A percentile compares a stretch with the other conserved stretches of the same genome.
Conservation (phyloP, 2,329 filamentous ascomycete genomes). For the Aspergillus sp. region DNA sequence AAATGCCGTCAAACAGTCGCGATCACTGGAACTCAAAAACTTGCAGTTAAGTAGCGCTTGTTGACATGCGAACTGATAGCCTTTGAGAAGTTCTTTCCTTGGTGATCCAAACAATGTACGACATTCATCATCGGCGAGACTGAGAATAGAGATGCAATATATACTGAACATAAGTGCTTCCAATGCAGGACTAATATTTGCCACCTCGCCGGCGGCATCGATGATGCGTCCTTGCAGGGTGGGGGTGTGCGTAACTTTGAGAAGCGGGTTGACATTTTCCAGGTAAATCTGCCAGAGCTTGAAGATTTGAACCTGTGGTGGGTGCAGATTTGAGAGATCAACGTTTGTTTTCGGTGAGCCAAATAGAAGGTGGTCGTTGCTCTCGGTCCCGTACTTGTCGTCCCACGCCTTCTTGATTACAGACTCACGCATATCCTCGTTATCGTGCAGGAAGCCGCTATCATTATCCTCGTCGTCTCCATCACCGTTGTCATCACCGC, state of each 20-base stretch:
- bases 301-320: constrained; percentile 57
- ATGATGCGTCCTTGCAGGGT: constrained; percentile 62
- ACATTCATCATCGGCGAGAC: constrained; percentile 54
- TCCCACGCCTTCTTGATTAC: constrained; percentile 45
- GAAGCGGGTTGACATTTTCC: constrained; percentile 63
- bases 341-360: constrained; percentile 37
- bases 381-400: constrained; percentile 27
- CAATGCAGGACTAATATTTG: constrained; percentile 51
- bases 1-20: constrained; percentile 47
- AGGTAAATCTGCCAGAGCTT: constrained; percentile 62
- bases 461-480: constrained; percentile 14
- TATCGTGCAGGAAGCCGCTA: constrained; percentile 25
- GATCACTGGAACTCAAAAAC: constrained; percentile 39
- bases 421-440: constrained; percentile 25
- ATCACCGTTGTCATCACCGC: no score
- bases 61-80: constrained; percentile 43
- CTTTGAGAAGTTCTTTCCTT: constrained; percentile 34
- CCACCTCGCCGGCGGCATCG: constrained; percentile 54
- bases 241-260: constrained; percentile 65
- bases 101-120: constrained; percentile 31
- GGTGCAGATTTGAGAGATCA: constrained; percentile 53
- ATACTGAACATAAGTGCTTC: constrained; percentile 65
- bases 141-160: constrained; percentile 57
- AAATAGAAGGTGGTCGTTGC: constrained; percentile 50
- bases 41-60: constrained; percentile 42